Evolutionary conservation across 1,284 basidiomycete species (phyloP).

Genomic region (Ceratorhiza oryzae-sativae): DNA sequence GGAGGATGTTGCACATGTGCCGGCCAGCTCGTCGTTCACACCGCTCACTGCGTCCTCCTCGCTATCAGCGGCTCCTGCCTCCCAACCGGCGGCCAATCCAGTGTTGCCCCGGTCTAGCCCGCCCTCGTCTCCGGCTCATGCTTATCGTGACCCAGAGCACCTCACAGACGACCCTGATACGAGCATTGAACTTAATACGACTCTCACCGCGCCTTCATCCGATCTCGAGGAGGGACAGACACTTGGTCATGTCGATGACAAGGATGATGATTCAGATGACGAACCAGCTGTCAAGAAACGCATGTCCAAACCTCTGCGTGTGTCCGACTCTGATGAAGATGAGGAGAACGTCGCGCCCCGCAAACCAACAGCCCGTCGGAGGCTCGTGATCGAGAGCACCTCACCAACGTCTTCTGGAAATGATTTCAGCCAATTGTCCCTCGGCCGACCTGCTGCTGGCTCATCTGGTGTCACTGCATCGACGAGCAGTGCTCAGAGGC

Average conservation of each 20-base stretch:
- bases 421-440: slow-evolving; percentile 13
- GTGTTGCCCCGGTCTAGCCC: slow-evolving; percentile 21
- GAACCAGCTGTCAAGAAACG: slow-evolving; percentile 5
- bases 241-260: not conserved
- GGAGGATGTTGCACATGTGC: not conserved
- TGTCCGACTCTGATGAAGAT: slow-evolving; percentile 17
- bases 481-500: not conserved
- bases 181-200: slow-evolving; percentile 35
- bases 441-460: not conserved
- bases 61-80: slow-evolving; percentile 31
- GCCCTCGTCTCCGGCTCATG: slow-evolving; percentile 34
- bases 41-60: slow-evolving; percentile 35
- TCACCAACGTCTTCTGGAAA: not conserved
- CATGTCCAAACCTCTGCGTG: slow-evolving; percentile 8
- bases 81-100: slow-evolving; percentile 5
- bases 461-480: slow-evolving; percentile 3
- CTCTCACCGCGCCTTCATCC: slow-evolving; percentile 9
- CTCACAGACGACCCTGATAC: slow-evolving; percentile 14
- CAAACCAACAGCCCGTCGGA: not conserved
- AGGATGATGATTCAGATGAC: not conserved
- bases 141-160: slow-evolving; percentile 10
- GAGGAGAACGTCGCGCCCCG: not conserved
- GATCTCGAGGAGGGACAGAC: slow-evolving; percentile 13
- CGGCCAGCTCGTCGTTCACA: slow-evolving; percentile 18
- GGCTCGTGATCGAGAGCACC: not conserved